Percentiles rank a stretch among this genome's conserved stretches.
phyloP scores from a whole-genome alignment of 768 basidiomycete genomes.

The Albatrellus ellisii region DNA sequence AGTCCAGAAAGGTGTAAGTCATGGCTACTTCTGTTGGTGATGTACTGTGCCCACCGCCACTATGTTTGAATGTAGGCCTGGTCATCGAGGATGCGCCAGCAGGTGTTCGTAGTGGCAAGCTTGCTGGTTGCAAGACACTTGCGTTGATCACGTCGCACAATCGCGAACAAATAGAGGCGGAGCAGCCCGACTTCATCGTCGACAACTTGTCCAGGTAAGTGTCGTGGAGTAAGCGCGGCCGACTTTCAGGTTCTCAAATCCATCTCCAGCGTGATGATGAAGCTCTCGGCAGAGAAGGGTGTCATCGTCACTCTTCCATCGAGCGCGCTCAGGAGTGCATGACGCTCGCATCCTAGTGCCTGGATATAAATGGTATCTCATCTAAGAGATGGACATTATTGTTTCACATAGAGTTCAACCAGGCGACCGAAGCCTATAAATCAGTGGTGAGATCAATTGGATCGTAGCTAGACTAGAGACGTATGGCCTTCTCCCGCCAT shows the following conservation, averaged over 20 bases:
- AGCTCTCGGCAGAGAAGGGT: no score
- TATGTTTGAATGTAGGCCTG: conserved; percentile 34
- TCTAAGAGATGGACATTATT: neutral
- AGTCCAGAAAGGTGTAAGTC: conserved; percentile 43
- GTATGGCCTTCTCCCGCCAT: conserved; percentile 52
- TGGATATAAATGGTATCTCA: no score
- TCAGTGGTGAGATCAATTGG: neutral
- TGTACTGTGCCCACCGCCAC: no score
- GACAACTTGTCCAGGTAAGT: conserved; percentile 55
- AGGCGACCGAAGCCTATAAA: conserved; percentile 13
- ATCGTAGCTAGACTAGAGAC: conserved; percentile 10
- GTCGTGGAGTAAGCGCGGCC: no score
- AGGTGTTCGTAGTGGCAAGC: conserved; percentile 66
- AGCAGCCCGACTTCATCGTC: conserved; percentile 55
- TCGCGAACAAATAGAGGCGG: conserved; percentile 50
- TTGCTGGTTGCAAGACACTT: conserved; percentile 76
- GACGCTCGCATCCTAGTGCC: no score
- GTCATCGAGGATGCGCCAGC: conserved; percentile 90
- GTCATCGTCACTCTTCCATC: no score
- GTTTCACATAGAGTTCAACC: conserved; percentile 12
- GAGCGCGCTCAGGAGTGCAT: no score
- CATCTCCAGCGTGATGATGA: no score
- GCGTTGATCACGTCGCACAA: conserved; percentile 76
- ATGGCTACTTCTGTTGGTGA: no score
- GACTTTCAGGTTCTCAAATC: no score